Evolutionary conservation across 768 basidiomycete species (phyloP), one percentile per base, ranked within the genome.

Genomic region (Leccinum uliginosum): DNA sequence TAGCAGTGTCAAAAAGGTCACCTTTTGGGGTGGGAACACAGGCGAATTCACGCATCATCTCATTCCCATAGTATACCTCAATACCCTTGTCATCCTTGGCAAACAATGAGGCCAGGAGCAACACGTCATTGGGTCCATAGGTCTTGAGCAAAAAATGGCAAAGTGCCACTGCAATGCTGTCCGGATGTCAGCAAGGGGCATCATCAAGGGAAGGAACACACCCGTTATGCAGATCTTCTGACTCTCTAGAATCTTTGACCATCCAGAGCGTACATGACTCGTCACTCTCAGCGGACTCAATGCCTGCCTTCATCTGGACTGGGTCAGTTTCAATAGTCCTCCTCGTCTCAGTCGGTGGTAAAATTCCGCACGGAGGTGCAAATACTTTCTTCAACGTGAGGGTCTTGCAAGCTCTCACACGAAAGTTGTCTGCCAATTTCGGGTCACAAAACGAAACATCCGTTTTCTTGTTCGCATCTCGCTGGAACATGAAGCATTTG

Each of bases 51-150:
- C 17, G 9, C 17, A 9, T 50, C 10, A 24, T 26, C 21, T 34
- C 30, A n/a, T 9, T 24, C n/a, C 34, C n/a, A 45, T 54, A 62
- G 27, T 58, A 58, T 14, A 6, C 6, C 21, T 38, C 4, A 3
- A 62, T 29, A 2, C 15, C 21, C 34, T 63, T 1, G 11, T 52
- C 50, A 8, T n/a, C 35, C 50, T 40, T 54, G 19, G 40, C 40
- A 4, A 62, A 43, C 5, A 62, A 50, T 5, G 57, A 60, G 4
- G 61, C 51, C 11, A 62, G 32, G 32, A 64, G 62, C 5, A 62
- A 34, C 21, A 62, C 35, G 6, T 62, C 62, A 47, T 53, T 43
- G 6, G 48, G 62, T 26, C 44, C 44, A 24, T 60, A 62, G 1
- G 50, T 60, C 10, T 55, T 60, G 30, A 62, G 62, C 11, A 63